Evolutionary conservation across 495 filamentous ascomycete species (phyloP), one percentile per base, ranked within the genome.

Genomic region (Ascodesmis nigricans): DNA sequence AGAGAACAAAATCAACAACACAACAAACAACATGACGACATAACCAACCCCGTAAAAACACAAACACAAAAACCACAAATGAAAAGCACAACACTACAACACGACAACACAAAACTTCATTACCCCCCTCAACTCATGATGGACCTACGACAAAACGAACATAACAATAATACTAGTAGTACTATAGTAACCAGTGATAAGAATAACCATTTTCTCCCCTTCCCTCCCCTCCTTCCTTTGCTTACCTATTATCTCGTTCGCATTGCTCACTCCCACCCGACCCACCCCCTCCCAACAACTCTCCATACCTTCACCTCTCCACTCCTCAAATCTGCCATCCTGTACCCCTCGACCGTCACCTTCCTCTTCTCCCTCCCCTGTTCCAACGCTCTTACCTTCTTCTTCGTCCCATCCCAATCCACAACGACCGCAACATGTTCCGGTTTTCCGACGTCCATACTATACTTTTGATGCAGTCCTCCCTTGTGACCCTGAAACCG

Each of bases 291-390:
- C 8, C 78, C 77, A 71, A 93, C 84, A 21, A 91, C 79, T 38
- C 87, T 70, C 87, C 87, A 97, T 39, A 95, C 81, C 61, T 90
- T 92, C 43, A 91, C 80, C 60, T 97, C 87, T 7, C 87, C 87
- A 55, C 75, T 83, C 52, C 78, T 64, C 47, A 97, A 49, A 58
- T 97, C 87, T 23, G 79, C 81, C 33, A 97, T 61, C 59, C 83
- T 82, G 53, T 78, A 95, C 53, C 78, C 82, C 61, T 95, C 84
- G 36, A 78, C 58, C 60, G 83, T 90, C 23, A 90, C 77, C 60
- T 93, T 95, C 58, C 74, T 87, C 52, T 72, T 84, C 57, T 95
- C 87, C 20, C 87, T 61, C 0, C 84, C 87, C 50, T 97, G 87
- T 50, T 97, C 87, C 77, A 78, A 95, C 0, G 73, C 83, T 24